phyloP scores from a whole-genome alignment of 1,139 yeast genomes.

The Sugiyamaella castrensis region DNA sequence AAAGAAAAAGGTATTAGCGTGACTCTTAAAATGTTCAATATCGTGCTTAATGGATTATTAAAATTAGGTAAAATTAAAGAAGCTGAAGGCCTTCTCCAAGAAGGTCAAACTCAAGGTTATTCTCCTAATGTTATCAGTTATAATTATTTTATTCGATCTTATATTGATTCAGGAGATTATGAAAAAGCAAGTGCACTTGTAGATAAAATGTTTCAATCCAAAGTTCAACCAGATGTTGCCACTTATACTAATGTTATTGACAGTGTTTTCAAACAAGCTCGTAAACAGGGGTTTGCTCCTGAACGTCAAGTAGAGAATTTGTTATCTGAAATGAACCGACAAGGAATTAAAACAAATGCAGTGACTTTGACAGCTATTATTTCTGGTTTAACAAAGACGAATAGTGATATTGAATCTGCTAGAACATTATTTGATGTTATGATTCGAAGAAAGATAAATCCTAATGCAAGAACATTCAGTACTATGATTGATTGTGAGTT shows the following conservation, averaged over 20 bases:
- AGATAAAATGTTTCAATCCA: slow-evolving; percentile 37
- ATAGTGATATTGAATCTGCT: slow-evolving; percentile 51
- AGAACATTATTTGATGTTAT: slow-evolving; percentile 48
- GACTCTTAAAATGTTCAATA: slow-evolving; percentile 35
- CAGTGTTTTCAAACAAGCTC: slow-evolving; percentile 49
- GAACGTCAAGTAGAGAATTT: slow-evolving; percentile 42
- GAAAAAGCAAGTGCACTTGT: slow-evolving; percentile 40
- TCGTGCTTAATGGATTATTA: slow-evolving; percentile 37
- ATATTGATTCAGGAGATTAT: slow-evolving; percentile 33
- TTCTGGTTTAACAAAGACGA: slow-evolving; percentile 52
- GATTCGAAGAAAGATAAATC: slow-evolving; percentile 39
- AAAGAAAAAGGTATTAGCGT: slow-evolving; percentile 23
- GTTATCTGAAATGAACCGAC: slow-evolving; percentile 44
- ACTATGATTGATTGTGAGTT: slow-evolving; percentile 61
- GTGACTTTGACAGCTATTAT: slow-evolving; percentile 55
- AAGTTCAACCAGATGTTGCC: slow-evolving; percentile 58
- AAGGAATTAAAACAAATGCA: slow-evolving; percentile 48
- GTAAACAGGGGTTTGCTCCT: slow-evolving; percentile 47
- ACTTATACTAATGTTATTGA: slow-evolving; percentile 66
- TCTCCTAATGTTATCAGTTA: slow-evolving; percentile 41
- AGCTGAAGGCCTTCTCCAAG: slow-evolving; percentile 34
- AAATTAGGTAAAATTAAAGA: slow-evolving; percentile 27
- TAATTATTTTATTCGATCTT: slow-evolving; percentile 41
- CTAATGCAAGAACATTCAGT: slow-evolving; percentile 47
- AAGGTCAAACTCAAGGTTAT: slow-evolving; percentile 35